These are phyloP conservation scores for Clarireedia hainanense DNA, from an alignment of 2,329 filamentous ascomycete genomes.

Conservation along the genomic window DNA sequence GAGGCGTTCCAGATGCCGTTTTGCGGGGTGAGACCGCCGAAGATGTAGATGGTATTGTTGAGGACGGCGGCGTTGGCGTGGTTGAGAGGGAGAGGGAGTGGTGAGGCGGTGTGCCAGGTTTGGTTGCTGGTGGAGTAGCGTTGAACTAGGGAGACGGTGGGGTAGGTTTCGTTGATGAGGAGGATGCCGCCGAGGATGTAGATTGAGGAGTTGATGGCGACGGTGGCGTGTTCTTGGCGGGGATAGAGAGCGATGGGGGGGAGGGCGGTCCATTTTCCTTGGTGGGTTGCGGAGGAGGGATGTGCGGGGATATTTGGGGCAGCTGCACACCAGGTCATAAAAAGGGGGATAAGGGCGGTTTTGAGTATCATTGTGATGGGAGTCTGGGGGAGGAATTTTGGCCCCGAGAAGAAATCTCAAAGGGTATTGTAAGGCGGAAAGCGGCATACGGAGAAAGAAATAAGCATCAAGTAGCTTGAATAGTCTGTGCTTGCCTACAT, in stretches of 20 bases:
- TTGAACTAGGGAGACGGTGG: conserved; percentile 21
- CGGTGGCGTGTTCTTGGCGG: conserved; percentile 18
- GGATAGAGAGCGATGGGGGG: conserved; percentile 1
- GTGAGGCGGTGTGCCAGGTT: conserved; percentile 25
- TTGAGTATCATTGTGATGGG: neutral
- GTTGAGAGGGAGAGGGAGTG: conserved; percentile 28
- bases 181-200: conserved; percentile 14
- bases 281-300: neutral
- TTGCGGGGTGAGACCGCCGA: conserved; percentile 30
- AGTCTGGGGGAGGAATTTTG: no score
- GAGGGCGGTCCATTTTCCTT: neutral
- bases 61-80: conserved; percentile 33
- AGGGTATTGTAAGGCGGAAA: no score
- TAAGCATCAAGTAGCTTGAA: no score
- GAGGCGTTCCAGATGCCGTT: conserved; percentile 8
- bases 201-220: conserved; percentile 7
- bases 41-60: conserved; percentile 32
- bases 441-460: no score
- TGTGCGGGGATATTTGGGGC: neutral
- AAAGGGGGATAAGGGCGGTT: neutral
- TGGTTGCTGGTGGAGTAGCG: conserved; percentile 28
- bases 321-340: no score
- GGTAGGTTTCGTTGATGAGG: neutral
- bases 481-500: neutral
- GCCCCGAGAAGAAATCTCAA: no score